These are phyloP conservation scores for Diospyros kaki DNA, from an alignment of 148 eudicot genomes.

Conservation along the genomic window DNA sequence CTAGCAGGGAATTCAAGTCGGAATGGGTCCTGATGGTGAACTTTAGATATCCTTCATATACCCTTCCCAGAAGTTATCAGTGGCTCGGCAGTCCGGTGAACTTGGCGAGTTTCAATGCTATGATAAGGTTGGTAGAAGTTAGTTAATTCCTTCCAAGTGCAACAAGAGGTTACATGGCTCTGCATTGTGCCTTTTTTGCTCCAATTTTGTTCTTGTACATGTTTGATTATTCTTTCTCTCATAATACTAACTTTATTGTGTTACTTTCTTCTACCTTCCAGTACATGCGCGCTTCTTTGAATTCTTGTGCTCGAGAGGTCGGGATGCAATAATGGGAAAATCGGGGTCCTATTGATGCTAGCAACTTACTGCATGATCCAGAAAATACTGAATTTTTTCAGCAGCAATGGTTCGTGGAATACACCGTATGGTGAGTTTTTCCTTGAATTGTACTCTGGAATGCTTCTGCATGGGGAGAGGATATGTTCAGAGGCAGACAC, in stretches of 20 bases:
- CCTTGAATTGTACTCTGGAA: conserved; percentile 50
- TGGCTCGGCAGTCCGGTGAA: conserved; percentile 35
- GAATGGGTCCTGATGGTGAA: conserved; percentile 56
- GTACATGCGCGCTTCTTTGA: conserved; percentile 49
- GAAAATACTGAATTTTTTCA: conserved; percentile 38
- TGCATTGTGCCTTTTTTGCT: conserved; percentile 4
- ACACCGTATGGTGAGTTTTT: conserved; percentile 47
- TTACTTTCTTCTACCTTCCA: conserved; percentile 18
- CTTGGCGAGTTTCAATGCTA: conserved; percentile 53
- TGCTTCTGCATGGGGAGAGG: conserved; percentile 47
- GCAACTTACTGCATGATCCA: conserved; percentile 32
- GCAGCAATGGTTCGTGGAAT: conserved; percentile 34
- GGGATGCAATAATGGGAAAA: conserved; percentile 39
- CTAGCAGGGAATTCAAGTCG: conserved; percentile 50
- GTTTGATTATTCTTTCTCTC: background rate
- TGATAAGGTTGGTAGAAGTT: conserved; percentile 34
- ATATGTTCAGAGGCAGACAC: conserved; percentile 36
- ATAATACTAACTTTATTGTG: background rate
- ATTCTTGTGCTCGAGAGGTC: conserved; percentile 28
- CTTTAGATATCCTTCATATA: conserved; percentile 49
- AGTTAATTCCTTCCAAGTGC: background rate
- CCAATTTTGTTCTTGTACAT: conserved; percentile 3
- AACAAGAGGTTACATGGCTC: background rate
- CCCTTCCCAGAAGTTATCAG: conserved; percentile 32
- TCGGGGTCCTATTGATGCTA: conserved; percentile 38